Base-by-base conservation (phyloP, 208 protist genomes). In the Trypanosoma avium region DNA sequence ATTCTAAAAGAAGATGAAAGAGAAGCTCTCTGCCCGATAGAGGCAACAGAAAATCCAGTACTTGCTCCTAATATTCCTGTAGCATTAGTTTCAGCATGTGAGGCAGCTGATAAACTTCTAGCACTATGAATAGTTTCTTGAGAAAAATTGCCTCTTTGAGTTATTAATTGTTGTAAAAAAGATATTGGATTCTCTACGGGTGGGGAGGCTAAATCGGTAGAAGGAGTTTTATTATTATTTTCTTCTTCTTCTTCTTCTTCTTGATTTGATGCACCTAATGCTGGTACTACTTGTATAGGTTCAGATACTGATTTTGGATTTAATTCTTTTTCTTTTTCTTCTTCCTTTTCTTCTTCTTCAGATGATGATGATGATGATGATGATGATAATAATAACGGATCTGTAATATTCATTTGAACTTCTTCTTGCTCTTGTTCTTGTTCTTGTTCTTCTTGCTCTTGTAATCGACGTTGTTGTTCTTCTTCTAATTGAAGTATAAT, bases 181-280 rank as follows among this genome's bases (percentile, higher is more conserved):
- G 5, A 38, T 38, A 13, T 38, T 13, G 5, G 33, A 38, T 13
- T 10, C 5, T 13, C 5, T 38, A 10, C 7, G 33, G 33, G 33
- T 10, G 10, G 5, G 5, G 10, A 13, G 5, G 33, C 10, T 38
- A 38, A 38, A 38, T 38, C 33, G 7, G 10, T 13, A 13, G 10
- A 38, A 13, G 33, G 33, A 38, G 33, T 54, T 27, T 29, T 54
- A n/a, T 27, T 24, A 32, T 5, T 15, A 32, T 32, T 19, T 15
- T n/a, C 27, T 19, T 33, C 6, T 58, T 43, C 5, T 58, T 43
- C n/a, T 58, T 42, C 13, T 58, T 43, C n/a, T 24, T 10, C 53
- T 19, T 58, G 15, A 9, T 27, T 15, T 27, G 5, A 4, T 49
- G 5, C 19, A 21, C 6, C 13, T 24, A 5, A 21, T 49, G 5